A percentile compares a stretch with the other conserved stretches of the same genome.
These are phyloP conservation scores for Kondoa malvinella DNA, from an alignment of 768 basidiomycete species.

Conservation along the genomic window DNA sequence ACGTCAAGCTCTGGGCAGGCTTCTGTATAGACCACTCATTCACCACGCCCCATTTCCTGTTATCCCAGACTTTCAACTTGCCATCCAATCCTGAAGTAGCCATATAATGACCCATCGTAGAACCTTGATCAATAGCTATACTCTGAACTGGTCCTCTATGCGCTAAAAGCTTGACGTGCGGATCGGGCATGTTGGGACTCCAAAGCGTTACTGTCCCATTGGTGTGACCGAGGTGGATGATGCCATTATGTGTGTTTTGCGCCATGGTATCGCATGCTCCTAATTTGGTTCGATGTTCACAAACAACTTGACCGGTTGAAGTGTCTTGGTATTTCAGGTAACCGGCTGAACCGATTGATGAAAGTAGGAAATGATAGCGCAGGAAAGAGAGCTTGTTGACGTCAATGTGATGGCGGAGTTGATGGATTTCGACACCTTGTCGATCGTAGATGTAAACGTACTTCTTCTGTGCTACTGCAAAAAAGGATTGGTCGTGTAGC, in stretches of 20 bases:
- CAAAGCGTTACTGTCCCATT: conserved; percentile 86
- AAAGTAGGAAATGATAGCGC: conserved; percentile 88
- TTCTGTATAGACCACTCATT: conserved; percentile 49
- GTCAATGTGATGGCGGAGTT: conserved; percentile 66
- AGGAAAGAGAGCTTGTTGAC: conserved; percentile 78
- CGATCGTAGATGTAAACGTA: conserved; percentile 92
- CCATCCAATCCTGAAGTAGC: conserved; percentile 77
- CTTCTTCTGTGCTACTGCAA: conserved; percentile 89
- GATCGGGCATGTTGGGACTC: conserved; percentile 85
- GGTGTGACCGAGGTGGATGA: conserved; percentile 83
- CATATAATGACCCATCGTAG: conserved; percentile 73
- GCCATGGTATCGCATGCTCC: conserved; percentile 70
- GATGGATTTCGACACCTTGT: conserved; percentile 80
- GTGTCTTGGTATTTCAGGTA: conserved; percentile 94
- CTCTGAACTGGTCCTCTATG: conserved; percentile 74
- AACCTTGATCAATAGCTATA: conserved; percentile 59
- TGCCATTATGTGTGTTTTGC: conserved; percentile 82
- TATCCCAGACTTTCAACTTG: conserved; percentile 88
- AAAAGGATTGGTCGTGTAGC: conserved; percentile 78
- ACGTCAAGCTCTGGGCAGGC: conserved; percentile 41
- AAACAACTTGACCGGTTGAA: conserved; percentile 70
- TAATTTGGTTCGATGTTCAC: conserved; percentile 74
- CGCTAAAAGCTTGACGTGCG: conserved; percentile 77
- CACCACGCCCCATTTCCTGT: conserved; percentile 83
- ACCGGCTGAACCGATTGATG: conserved; percentile 67